Evolutionary conservation across 495 filamentous ascomycete genomes (phyloP).

Genomic region (Oleoguttula mirabilis): DNA sequence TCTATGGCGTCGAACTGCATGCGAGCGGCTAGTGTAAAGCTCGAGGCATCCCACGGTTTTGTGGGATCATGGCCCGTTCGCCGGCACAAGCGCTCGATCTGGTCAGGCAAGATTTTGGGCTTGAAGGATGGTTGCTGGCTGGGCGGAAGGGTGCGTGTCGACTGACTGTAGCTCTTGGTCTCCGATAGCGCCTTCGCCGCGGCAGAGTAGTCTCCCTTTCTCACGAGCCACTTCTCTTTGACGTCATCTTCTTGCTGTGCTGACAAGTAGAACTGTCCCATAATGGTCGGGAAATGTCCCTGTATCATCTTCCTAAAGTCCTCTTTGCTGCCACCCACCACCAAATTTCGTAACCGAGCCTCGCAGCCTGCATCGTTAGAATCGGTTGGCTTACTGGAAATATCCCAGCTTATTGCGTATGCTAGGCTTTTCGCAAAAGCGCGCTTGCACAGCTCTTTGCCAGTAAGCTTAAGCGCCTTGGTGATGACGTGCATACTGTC

Average conservation of each 20-base stretch:
- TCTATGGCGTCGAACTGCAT: conserved; percentile 69
- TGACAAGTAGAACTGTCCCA: conserved; percentile 57
- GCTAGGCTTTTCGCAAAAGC: conserved; percentile 72
- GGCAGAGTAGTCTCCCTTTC: conserved; percentile 43
- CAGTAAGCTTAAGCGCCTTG: conserved; percentile 39
- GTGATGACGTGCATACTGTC: conserved; percentile 48
- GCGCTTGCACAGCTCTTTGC: conserved; percentile 45
- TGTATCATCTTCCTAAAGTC: conserved; percentile 35
- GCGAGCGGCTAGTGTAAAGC: conserved; percentile 64
- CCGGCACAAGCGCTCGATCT: conserved; percentile 64
- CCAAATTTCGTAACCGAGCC: conserved; percentile 49
- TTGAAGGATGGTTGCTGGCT: conserved; percentile 82
- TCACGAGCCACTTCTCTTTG: conserved; percentile 56
- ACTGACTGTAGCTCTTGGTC: conserved; percentile 54
- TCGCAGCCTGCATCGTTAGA: conserved; percentile 41
- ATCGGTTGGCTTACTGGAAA: conserved; percentile 44
- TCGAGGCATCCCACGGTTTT: conserved; percentile 62
- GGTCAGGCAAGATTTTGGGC: conserved; percentile 56
- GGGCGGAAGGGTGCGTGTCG: conserved; percentile 47
- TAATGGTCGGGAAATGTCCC: conserved; percentile 59
- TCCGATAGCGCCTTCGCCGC: conserved; percentile 50
- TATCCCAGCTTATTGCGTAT: conserved; percentile 73
- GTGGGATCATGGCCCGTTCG: conserved; percentile 50
- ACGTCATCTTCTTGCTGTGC: conserved; percentile 65
- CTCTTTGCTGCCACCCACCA: conserved; percentile 44